phyloP scores from a whole-genome alignment of 441 rosid species.

The Populus hybrid region DNA sequence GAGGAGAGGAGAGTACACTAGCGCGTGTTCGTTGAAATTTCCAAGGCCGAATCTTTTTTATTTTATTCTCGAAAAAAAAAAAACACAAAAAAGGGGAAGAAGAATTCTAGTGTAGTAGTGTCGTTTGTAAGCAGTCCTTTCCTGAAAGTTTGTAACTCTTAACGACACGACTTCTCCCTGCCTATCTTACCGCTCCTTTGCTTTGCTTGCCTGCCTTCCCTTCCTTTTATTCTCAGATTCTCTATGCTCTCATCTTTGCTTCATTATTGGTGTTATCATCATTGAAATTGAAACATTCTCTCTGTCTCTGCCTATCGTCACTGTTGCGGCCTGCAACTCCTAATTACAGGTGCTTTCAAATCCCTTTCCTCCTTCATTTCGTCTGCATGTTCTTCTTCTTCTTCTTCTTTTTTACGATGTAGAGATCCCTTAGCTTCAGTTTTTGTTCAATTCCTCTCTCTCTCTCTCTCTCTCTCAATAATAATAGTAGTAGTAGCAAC shows the following conservation, averaged over 20 bases:
- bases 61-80: not conserved
- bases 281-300: not conserved
- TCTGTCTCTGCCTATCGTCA: not conserved
- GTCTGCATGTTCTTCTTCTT: not conserved
- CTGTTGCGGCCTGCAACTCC: not conserved
- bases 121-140: not conserved
- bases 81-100: too few relatives aligned
- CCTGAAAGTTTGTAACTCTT: not conserved
- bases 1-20: too few relatives aligned
- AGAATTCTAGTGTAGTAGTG: not conserved
- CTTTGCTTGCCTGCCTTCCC: not conserved
- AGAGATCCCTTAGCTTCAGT: not conserved
- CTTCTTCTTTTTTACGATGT: not conserved
- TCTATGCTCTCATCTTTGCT: not conserved
- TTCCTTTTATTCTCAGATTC: not conserved
- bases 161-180: not conserved
- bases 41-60: not conserved
- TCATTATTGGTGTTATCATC: not conserved
- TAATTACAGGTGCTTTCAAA: not conserved
- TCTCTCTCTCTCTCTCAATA: too few relatives aligned
- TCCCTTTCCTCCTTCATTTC: not conserved
- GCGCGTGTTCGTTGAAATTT: not conserved
- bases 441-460: not conserved
- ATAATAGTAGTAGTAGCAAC: too few relatives aligned
- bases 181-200: not conserved